A percentile compares a stretch with the other conserved stretches of the same genome.
phyloP scores from a whole-genome alignment of 108 stramenopile genomes.

The Craspedostauros australis region DNA sequence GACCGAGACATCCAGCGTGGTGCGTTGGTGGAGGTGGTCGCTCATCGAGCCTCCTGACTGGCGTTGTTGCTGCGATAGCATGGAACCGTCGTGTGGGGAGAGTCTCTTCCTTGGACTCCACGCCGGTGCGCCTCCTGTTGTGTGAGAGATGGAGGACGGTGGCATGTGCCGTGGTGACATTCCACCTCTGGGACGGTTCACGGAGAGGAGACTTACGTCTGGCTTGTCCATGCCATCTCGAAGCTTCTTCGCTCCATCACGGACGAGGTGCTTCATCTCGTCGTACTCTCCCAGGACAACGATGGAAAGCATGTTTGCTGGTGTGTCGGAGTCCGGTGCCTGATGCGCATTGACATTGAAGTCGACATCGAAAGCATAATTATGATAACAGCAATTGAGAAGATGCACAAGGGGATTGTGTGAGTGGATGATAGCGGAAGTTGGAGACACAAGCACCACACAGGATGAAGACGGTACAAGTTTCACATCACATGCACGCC shows the following conservation, averaged over 20 bases:
- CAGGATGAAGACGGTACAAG: no score
- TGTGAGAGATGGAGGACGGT: no score
- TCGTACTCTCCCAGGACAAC: constrained; percentile 80
- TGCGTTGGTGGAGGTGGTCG: constrained; percentile 1
- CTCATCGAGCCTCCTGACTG: constrained; percentile 10
- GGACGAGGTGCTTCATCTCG: constrained; percentile 81
- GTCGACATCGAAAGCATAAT: not conserved
- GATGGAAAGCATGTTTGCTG: constrained; percentile 64
- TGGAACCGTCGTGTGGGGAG: constrained; percentile 21
- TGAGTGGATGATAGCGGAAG: no score
- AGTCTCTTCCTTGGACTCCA: constrained; percentile 35
- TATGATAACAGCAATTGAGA: not conserved
- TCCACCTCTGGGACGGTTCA: constrained; percentile 47
- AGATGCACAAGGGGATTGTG: no score
- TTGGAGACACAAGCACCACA: no score
- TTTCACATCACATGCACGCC: not conserved
- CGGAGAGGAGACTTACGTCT: constrained; percentile 47
- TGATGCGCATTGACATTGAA: constrained; percentile 12
- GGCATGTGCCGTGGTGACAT: not conserved
- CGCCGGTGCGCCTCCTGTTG: not conserved
- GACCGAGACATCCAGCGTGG: no score
- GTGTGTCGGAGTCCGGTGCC: constrained; percentile 60
- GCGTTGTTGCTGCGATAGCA: no score
- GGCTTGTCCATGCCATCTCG: constrained; percentile 48
- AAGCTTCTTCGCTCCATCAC: constrained; percentile 84